Conservation (phyloP, 805 yeast genomes). For the Phaffomyces antillensis region DNA sequence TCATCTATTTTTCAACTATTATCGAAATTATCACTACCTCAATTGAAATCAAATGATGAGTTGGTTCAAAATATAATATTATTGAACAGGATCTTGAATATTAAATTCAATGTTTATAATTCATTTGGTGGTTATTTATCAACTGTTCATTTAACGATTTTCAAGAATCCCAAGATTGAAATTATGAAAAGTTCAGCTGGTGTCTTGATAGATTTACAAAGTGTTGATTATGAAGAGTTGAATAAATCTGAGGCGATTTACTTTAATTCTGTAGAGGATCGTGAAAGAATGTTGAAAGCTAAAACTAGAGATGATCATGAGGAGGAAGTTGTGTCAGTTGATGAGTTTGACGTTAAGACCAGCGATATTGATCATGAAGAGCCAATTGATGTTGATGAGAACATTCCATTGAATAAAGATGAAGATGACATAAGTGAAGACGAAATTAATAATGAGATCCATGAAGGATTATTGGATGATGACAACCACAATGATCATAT, state of each 20-base stretch:
- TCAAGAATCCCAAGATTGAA: background rate
- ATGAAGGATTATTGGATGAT: background rate
- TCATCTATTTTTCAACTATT: background rate
- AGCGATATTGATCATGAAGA: too few relatives aligned
- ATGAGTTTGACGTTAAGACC: background rate
- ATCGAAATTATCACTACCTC: background rate
- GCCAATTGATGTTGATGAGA: too few relatives aligned
- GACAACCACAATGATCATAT: too few relatives aligned
- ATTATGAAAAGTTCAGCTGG: background rate
- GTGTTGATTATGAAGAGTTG: background rate
- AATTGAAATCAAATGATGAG: background rate
- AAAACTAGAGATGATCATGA: background rate
- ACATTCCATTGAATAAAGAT: too few relatives aligned
- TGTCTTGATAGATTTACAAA: background rate
- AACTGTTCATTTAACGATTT: slow-evolving; percentile 1
- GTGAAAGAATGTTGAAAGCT: too few relatives aligned
- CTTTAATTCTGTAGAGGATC: background rate
- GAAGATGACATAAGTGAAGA: background rate
- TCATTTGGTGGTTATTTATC: slow-evolving; percentile 2
- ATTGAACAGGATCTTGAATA: background rate
- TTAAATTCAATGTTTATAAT: slow-evolving; percentile 3
- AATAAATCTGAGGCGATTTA: background rate
- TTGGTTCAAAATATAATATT: background rate
- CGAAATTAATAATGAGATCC: background rate
- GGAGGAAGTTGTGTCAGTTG: too few relatives aligned